Percentiles rank a stretch among this genome's conserved stretches.
These are phyloP conservation scores for Chrysopogon serrulatus DNA, from an alignment of 176 grass and related monocot genomes.

Conservation along the genomic window DNA sequence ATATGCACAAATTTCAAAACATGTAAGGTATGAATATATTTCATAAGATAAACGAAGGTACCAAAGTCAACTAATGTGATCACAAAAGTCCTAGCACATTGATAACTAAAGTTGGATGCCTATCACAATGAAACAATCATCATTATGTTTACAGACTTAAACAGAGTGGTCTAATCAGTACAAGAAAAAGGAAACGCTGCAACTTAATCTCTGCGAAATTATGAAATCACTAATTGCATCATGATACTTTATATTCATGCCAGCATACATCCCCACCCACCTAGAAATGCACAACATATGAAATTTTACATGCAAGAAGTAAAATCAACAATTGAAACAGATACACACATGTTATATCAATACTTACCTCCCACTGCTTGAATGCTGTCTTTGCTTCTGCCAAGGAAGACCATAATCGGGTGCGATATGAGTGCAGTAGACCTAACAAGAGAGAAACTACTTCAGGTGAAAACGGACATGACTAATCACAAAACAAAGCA, in stretches of 20 bases:
- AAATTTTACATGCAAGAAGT: neutral
- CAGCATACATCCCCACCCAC: neutral
- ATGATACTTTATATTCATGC: neutral
- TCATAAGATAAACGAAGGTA: neutral
- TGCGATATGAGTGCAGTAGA: conserved; percentile 86
- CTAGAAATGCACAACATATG: neutral
- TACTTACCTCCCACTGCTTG: conserved; percentile 81
- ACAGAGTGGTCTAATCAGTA: neutral
- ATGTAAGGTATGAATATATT: neutral
- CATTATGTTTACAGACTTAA: neutral
- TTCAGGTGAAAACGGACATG: conserved; percentile 13
- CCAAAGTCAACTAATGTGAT: neutral
- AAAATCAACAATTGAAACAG: neutral
- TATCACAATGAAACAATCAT: conserved; percentile 28
- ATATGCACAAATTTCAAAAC: conserved; percentile 1
- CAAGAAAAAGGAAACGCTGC: neutral
- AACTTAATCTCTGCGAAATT: neutral
- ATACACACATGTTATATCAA: conserved; percentile 19
- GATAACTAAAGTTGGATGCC: neutral
- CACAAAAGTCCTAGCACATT: neutral
- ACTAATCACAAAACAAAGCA: conserved; percentile 16
- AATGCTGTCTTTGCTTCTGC: conserved; percentile 90
- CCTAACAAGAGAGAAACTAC: conserved; percentile 47
- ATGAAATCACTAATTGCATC: conserved; percentile 1
- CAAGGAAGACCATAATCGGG: conserved; percentile 96